Base-by-base conservation (phyloP, 2,329 filamentous ascomycete species). In the Pyrenophora seminiperda region DNA sequence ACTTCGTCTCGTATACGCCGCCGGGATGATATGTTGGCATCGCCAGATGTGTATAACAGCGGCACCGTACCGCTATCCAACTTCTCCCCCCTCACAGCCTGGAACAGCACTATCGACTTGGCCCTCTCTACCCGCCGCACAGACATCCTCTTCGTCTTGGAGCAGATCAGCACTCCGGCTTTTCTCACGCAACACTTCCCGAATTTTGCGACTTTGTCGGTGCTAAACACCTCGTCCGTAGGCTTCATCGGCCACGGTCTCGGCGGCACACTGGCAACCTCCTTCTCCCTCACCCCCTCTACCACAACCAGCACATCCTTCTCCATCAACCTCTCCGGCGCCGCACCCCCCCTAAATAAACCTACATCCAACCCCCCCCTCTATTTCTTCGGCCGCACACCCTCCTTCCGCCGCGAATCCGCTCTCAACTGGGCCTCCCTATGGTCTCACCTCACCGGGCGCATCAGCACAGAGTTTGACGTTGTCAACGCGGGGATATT, bases 371-470 rank as follows among this genome's bases (percentile, higher is more conserved):
- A 44, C 31, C 30, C 19, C 7, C 53, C 58, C 4, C 56, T 62
- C 41, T 58, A 59, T 38, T 69, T 69, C 62, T 62, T 70, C 36
- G 64, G 67, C 24, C 61, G 57, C 31, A 40, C 90, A 3, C 22
- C 22, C 68, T 96, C 96, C 75, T 97, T 96, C 74, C 86, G 88
- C 4, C 97, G 93, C 81, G 93, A 92, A 73, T 95, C 97, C 75
- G 96, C 94, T 74, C 91, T 97, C 76, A 89, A 97, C 67, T 86
- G 84, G 63, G 88, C 87, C 59, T 84, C 87, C 43, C 94, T 91
- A 19, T 67, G 61, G 61, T 27, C 38, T 3, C 41, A 58, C 2
- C 53, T 68, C 15, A 47, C 31, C 0, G 63, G 65, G 7, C 46
- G 36, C 6, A 24, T 24, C 1, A 53, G 53, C 1, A 59, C 59